These are phyloP conservation scores for Gyromitra esculenta DNA, from an alignment of 2,329 filamentous ascomycete species.

Conservation along the genomic window DNA sequence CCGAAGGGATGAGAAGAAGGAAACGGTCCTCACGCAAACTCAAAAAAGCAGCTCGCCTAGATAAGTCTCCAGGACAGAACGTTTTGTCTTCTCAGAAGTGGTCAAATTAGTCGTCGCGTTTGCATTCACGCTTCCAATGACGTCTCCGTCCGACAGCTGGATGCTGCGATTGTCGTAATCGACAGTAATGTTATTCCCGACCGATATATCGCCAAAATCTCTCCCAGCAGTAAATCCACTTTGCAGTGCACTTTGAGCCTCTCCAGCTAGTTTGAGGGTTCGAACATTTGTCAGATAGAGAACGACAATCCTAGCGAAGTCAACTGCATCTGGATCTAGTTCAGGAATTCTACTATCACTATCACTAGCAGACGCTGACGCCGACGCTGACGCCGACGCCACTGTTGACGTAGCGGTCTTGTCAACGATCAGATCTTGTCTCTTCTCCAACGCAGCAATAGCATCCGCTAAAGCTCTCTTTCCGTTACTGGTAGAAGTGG, in stretches of 20 bases:
- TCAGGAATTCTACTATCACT: slow-evolving; percentile 62
- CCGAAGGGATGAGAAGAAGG: not conserved
- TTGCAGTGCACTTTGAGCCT: slow-evolving; percentile 68
- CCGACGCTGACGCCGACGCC: slow-evolving; percentile 34
- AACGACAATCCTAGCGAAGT: slow-evolving; percentile 72
- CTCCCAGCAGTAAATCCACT: slow-evolving; percentile 64
- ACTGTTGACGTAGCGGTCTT: slow-evolving; percentile 56
- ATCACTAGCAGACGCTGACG: slow-evolving; percentile 52
- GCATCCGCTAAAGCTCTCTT: slow-evolving; percentile 26
- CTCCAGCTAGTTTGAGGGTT: slow-evolving; percentile 65
- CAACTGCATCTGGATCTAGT: slow-evolving; percentile 68
- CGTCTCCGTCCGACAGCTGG: slow-evolving; percentile 37
- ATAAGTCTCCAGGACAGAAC: slow-evolving; percentile 30
- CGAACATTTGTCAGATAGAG: slow-evolving; percentile 71
- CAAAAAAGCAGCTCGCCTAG: slow-evolving; percentile 21
- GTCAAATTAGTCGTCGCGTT: slow-evolving; percentile 29
- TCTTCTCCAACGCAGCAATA: slow-evolving; percentile 56
- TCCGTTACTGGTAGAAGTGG: slow-evolving; percentile 45
- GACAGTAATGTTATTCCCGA: slow-evolving; percentile 55
- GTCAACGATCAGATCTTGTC: slow-evolving; percentile 59
- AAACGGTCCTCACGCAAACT: slow-evolving; percentile 5
- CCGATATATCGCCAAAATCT: slow-evolving; percentile 56
- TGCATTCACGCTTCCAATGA: slow-evolving; percentile 43
- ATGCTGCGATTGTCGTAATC: slow-evolving; percentile 52
- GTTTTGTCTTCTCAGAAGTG: slow-evolving; percentile 23